Base-by-base conservation (phyloP, 202 grass and related monocot species). In the Hordeum pubiflorum region DNA sequence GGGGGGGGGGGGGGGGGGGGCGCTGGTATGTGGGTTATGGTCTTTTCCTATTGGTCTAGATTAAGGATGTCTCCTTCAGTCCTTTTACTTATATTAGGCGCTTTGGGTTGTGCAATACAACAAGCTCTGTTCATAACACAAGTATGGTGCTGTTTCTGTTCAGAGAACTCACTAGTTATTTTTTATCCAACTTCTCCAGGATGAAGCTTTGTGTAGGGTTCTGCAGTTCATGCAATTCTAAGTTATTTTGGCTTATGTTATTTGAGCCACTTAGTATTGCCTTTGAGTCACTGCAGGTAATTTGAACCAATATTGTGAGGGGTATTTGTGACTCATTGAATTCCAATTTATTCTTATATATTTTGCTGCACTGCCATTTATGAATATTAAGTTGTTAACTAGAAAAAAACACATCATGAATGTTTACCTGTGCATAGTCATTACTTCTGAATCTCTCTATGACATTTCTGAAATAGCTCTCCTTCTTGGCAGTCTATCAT, bases 241-340 rank as follows among this genome's bases (percentile, higher is more conserved):
- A 85, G 58, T 90, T 99, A 78, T 93, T 96, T 88, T 86, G 91
- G 82, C 87, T 99, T 44, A 77, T 99, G 65, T 93, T 99, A 82
- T 99, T 99, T 67, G 96, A 99, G 82, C 96, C 96, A 69, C 82
- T 99, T 40, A 88, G 92, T 88, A 90, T 91, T 85, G 91, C 89
- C 54, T 96, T 93, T 84, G 92, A 99, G 83, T 93, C 92, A 64
- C 79, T 93, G 74, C 97, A 96, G 97, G 97, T 99, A 93, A 88
- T 80, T 86, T 50, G 67, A 71, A 59, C 79, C 32, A 74, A 44
- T 67, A 22, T 82, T 60, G 7, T 79, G 71, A 15, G 23, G 74
- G 69, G 15, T 80, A 21, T 73, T n/a, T 73, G 31, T 48, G 6
- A 26, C 27, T 57, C 11, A 10, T 75, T 44, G 6, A 46, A 74